phyloP scores from a whole-genome alignment of 345 rosid species.

The Eutrema japonicum region DNA sequence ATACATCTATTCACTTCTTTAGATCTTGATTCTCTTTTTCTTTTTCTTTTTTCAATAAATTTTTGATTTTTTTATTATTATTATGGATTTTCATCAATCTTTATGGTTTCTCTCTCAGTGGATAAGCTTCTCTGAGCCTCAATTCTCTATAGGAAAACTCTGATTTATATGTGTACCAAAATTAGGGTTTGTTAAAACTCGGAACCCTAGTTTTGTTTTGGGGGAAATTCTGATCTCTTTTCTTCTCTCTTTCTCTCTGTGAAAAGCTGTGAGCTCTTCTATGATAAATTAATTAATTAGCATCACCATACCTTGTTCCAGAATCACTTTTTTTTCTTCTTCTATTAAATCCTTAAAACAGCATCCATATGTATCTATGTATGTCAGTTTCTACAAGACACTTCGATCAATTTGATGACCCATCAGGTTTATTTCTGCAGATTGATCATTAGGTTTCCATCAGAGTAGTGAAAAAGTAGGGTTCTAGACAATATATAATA shows the following conservation, averaged over 20 bases:
- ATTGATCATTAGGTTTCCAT: constrained; percentile 37
- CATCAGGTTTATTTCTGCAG: constrained; percentile 36
- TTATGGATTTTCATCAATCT: constrained; percentile 12
- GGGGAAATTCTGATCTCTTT: constrained; percentile 18
- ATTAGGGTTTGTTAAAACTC: constrained; percentile 33
- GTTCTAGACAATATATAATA: constrained; percentile 12
- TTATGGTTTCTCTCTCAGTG: constrained; percentile 10
- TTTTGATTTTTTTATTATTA: not conserved
- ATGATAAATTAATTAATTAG: constrained; percentile 38
- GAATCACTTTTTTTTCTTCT: constrained; percentile 25
- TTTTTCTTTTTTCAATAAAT: not conserved
- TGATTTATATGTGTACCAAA: constrained; percentile 6
- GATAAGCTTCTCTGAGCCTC: not conserved
- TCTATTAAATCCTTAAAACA: constrained; percentile 27
- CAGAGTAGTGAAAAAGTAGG: constrained; percentile 27
- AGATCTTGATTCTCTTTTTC: constrained; percentile 23
- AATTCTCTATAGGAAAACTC: not conserved
- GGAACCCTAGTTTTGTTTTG: constrained; percentile 39
- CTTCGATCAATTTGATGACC: constrained; percentile 28
- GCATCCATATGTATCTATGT: constrained; percentile 20
- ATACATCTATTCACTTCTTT: not conserved
- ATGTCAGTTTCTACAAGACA: constrained; percentile 38
- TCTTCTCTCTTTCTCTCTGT: constrained; percentile 22
- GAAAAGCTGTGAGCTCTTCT: constrained; percentile 43
- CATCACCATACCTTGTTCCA: constrained; percentile 35